These are phyloP conservation scores for Geotrichum phurueaensis DNA, from an alignment of 1,139 yeast species.

Conservation along the genomic window DNA sequence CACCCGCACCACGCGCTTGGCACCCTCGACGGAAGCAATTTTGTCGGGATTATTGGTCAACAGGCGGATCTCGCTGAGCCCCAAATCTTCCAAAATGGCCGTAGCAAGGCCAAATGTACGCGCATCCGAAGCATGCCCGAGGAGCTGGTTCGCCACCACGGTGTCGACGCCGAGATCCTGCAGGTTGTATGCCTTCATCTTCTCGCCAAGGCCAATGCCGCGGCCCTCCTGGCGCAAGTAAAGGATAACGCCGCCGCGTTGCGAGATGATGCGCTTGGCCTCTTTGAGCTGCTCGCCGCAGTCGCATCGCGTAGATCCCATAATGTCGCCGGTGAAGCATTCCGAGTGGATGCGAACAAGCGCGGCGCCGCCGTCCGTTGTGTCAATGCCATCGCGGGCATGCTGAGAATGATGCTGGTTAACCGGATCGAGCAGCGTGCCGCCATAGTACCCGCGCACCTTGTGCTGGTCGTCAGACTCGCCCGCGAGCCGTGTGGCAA, in stretches of 20 bases:
- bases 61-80: constrained; percentile 63
- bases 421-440: constrained; percentile 74
- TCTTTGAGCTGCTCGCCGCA: constrained; percentile 99
- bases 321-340: constrained; percentile 98
- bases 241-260: constrained; percentile 87
- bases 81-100: constrained; percentile 81
- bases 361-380: constrained; percentile 31
- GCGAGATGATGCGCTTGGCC: constrained; percentile 90
- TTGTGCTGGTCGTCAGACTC: constrained; percentile 90
- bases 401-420: constrained; percentile 38
- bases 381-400: neutral
- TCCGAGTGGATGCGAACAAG: constrained; percentile 88
- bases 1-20: constrained; percentile 61
- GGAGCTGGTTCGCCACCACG: constrained; percentile 86
- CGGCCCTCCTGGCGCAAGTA: constrained; percentile 97
- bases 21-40: constrained; percentile 88
- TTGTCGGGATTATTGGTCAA: constrained; percentile 96
- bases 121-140: constrained; percentile 96
- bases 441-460: constrained; percentile 96
- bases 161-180: constrained; percentile 99
- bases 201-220: constrained; percentile 95
- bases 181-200: constrained; percentile 90
- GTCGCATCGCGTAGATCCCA: constrained; percentile 98
- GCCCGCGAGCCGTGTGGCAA: constrained; percentile 54
- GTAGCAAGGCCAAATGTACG: constrained; percentile 91